Conservation (phyloP, 768 basidiomycete genomes). For the Tylopilus felleus region DNA sequence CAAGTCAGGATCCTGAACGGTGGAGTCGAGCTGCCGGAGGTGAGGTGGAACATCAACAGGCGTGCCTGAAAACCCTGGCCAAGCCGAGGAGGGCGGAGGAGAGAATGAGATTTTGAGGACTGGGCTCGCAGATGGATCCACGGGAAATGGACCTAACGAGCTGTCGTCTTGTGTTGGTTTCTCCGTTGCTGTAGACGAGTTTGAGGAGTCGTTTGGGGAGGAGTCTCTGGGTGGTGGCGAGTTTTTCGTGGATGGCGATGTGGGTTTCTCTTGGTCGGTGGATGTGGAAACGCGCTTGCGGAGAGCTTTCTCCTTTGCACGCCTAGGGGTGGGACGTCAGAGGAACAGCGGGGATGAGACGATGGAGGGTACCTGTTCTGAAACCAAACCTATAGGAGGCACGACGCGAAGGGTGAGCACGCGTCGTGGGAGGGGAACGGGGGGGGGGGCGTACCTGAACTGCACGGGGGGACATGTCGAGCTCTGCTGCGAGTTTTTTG, state of each 20-base stretch:
- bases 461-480: constrained; percentile 92
- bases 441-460: constrained; percentile 68
- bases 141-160: neutral
- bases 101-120: constrained; percentile 24
- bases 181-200: constrained; percentile 39
- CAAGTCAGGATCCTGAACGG: constrained; percentile 30
- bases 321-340: constrained; percentile 39
- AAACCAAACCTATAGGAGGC: constrained; percentile 72
- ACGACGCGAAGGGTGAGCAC: constrained; percentile 21
- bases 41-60: constrained; percentile 23
- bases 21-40: constrained; percentile 22
- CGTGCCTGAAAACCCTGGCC: constrained; percentile 37
- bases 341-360: constrained; percentile 1
- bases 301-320: constrained; percentile 81
- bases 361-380: constrained; percentile 64
- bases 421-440: constrained; percentile 2
- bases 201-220: constrained; percentile 30
- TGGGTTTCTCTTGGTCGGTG: constrained; percentile 19
- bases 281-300: constrained; percentile 43
- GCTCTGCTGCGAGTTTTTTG: constrained; percentile 73
- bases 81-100: constrained; percentile 17
- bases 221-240: constrained; percentile 17
- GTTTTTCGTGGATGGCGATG: constrained; percentile 9
- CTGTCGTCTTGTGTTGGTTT: constrained; percentile 31
- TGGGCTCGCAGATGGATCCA: constrained; percentile 11